A percentile compares a stretch with the other conserved stretches of the same genome.
Evolutionary conservation across 2,329 filamentous ascomycete genomes (phyloP).

Genomic region (Diaporthe nobilis): DNA sequence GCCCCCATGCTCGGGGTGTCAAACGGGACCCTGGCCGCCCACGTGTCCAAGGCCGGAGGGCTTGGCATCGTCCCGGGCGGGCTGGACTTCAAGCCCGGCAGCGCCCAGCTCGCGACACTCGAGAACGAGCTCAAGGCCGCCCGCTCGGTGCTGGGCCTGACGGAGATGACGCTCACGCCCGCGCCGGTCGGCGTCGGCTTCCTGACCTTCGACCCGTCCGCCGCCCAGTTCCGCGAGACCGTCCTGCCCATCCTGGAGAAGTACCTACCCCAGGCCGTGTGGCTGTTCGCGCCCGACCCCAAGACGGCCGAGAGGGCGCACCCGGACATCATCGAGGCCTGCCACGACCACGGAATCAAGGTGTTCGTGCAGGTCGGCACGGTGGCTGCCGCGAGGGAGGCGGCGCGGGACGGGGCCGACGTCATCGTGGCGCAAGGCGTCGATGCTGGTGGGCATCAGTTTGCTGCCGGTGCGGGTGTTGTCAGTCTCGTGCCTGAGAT

Average conservation of each 20-base stretch:
- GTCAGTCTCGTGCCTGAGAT: constrained; percentile 72
- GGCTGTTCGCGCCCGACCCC: constrained; percentile 75
- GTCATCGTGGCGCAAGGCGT: constrained; percentile 74
- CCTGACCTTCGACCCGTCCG: constrained; percentile 66
- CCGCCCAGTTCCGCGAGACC: constrained; percentile 56
- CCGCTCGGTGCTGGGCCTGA: constrained; percentile 47
- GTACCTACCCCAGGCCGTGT: constrained; percentile 71
- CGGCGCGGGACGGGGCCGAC: constrained; percentile 64
- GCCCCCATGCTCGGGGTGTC: constrained; percentile 58
- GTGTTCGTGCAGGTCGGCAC: constrained; percentile 75
- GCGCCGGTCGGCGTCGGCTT: constrained; percentile 74
- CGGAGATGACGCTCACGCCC: constrained; percentile 42
- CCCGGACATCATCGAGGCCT: constrained; percentile 52
- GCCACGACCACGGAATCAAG: constrained; percentile 56
- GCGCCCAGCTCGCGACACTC: constrained; percentile 48
- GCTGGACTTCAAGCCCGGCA: constrained; percentile 50
- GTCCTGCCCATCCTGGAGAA: constrained; percentile 64
- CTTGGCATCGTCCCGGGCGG: constrained; percentile 55
- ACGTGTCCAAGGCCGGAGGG: constrained; percentile 57
- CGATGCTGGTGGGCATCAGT: constrained; percentile 76
- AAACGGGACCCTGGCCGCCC: constrained; percentile 55
- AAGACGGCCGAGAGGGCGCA: constrained; percentile 50
- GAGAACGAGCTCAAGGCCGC: constrained; percentile 50
- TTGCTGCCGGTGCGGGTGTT: constrained; percentile 66
- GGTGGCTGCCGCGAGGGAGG: constrained; percentile 67